Base-by-base conservation (phyloP, 2,329 filamentous ascomycete species). In the Neonectria hederae region DNA sequence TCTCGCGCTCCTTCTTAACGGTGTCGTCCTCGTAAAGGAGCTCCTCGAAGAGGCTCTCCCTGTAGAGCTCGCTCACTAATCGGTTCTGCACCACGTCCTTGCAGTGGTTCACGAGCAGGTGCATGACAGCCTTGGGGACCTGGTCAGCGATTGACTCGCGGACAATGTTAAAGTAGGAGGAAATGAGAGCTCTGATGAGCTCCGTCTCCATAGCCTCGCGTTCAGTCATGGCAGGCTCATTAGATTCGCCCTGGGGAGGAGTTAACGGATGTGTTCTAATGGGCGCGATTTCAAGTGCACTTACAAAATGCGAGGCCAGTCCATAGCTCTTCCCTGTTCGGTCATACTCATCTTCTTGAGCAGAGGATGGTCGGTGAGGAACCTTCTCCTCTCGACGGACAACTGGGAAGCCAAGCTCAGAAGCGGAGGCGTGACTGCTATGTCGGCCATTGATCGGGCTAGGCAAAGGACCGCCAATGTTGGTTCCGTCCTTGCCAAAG, bases 151-250 rank as follows among this genome's bases (percentile, higher is more conserved):
- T 97, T n/a, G 93, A 95, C 81, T 99, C 96, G 67, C 96, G 92
- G 51, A 99, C 96, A 75, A 99, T 99, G 79, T 97, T 97, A 85
- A 99, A 99, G 84, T 99, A 99, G 1, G 94, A 97, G 32, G 93
- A 97, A 78, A 99, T 99, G 61, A 99, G 88, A 51, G 94, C 92
- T 51, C 95, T 92, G 77, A 99, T 99, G 43, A 99, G 89, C 80
- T 99, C 96, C 10, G 96, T 98, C 82, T 99, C 96, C 83, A 99
- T 92, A 48, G 94, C 92, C 82, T 99, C 96, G 56, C 96, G 92
- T 72, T 99, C 96, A 1, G 94, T 97, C 74, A 99, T 87, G 60
- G 93, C 93, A 35, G 94, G 94, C 76, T 97, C 94, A 65, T 90
- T 88, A 57, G 86, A 85, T 63, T 86, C 82, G 61, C 83, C 82